phyloP scores from a whole-genome alignment of 2,329 filamentous ascomycete genomes.

The Pseudogymnoascus sp. region DNA sequence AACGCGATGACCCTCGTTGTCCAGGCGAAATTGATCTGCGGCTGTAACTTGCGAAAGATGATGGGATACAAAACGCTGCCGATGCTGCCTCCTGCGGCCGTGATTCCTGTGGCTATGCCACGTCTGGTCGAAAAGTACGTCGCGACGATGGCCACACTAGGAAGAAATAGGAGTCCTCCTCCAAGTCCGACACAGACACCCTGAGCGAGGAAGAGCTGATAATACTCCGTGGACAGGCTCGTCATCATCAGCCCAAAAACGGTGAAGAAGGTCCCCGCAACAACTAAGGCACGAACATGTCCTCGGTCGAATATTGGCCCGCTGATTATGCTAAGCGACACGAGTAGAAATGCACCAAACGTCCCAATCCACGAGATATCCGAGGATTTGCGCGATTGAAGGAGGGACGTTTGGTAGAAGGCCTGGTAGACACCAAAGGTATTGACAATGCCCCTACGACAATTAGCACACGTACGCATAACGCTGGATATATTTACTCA shows the following conservation, averaged over 20 bases:
- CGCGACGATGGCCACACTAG: slow-evolving; percentile 32
- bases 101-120: slow-evolving; percentile 39
- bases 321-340: slow-evolving; percentile 45
- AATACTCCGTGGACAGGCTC: slow-evolving; percentile 41
- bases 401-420: slow-evolving; percentile 45
- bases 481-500: neutral
- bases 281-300: slow-evolving; percentile 47
- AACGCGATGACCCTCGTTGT: slow-evolving; percentile 48
- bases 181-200: slow-evolving; percentile 37
- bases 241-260: slow-evolving; percentile 58
- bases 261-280: slow-evolving; percentile 44
- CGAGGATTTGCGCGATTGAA: slow-evolving; percentile 41
- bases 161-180: slow-evolving; percentile 38
- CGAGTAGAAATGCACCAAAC: slow-evolving; percentile 47
- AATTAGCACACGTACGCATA: slow-evolving; percentile 12
- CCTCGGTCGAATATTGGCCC: slow-evolving; percentile 56
- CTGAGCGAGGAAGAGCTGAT: slow-evolving; percentile 42
- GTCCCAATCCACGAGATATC: slow-evolving; percentile 54
- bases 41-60: slow-evolving; percentile 47
- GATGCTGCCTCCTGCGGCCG: slow-evolving; percentile 39
- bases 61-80: slow-evolving; percentile 53
- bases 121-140: slow-evolving; percentile 43
- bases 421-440: slow-evolving; percentile 49
- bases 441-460: slow-evolving; percentile 42
- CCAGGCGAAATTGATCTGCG: slow-evolving; percentile 45